These are phyloP conservation scores for Aspergillus terreus DNA, from an alignment of 2,329 filamentous ascomycete genomes.

Conservation along the genomic window DNA sequence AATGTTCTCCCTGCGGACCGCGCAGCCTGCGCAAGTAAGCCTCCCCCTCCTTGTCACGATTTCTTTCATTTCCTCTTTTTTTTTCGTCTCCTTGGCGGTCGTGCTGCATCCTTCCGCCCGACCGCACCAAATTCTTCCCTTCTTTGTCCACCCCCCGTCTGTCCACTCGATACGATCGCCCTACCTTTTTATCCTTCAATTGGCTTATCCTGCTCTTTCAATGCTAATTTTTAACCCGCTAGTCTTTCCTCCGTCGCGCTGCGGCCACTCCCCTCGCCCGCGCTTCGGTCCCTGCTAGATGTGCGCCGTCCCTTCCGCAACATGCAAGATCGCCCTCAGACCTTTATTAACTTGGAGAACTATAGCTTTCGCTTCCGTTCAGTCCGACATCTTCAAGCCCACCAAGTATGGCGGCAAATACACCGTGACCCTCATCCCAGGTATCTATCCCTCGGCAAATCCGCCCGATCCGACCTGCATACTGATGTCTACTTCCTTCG, in stretches of 20 bases:
- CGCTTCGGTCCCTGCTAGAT: conserved; percentile 51
- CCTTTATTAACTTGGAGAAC: conserved; percentile 19
- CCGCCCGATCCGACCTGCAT: neutral
- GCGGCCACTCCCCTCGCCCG: conserved; percentile 46
- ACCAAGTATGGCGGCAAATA: conserved; percentile 99
- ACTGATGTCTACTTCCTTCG: neutral
- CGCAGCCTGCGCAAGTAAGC: conserved; percentile 40
- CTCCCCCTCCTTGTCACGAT: neutral
- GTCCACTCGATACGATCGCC: neutral
- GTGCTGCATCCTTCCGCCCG: conserved; percentile 29
- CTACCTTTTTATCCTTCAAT: neutral
- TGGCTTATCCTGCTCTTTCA: neutral
- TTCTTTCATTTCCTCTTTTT: conserved; percentile 36
- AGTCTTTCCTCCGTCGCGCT: conserved; percentile 57
- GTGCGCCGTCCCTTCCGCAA: conserved; percentile 41
- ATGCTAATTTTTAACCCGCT: conserved; percentile 5
- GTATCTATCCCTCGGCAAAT: conserved; percentile 42
- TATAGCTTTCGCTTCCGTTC: conserved; percentile 71
- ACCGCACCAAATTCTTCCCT: conserved; percentile 13
- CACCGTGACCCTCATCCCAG: conserved; percentile 96
- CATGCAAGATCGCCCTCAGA: conserved; percentile 2
- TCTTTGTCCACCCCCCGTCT: conserved; percentile 16
- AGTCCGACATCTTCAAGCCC: conserved; percentile 97
- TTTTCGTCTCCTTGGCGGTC: conserved; percentile 25
- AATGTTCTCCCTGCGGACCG: conserved; percentile 41